Base-by-base conservation (phyloP, 495 filamentous ascomycete genomes). In the Talaromyces stipitatus region DNA sequence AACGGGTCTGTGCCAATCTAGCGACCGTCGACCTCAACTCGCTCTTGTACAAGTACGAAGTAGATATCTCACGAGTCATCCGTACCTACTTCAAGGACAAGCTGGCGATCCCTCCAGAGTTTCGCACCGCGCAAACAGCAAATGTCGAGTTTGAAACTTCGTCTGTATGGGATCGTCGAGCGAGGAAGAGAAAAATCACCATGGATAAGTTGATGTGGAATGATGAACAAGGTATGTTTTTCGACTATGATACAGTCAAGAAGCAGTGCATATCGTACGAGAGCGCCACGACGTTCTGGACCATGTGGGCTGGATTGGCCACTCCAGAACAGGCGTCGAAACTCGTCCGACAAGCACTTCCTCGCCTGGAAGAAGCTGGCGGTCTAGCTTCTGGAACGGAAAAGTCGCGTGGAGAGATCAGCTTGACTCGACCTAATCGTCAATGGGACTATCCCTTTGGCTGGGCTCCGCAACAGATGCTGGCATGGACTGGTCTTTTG, bases 391-490 rank as follows among this genome's bases (percentile, higher is more conserved):
- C 90, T 0, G 91, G 90, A 23, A 96, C 92, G 0, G 82, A 95
- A 68, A 78, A 88, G 66, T 92, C 88, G 24, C 87, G 94, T 26
- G 94, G 94, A 18, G 76, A 75, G 9, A 77, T 96, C 56, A 84
- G 85, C 12, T 64, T 96, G n/a, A 82, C 88, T 61, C 80, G 90
- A 11, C 94, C 94, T 2, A 96, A 95, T 62, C 82, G 91, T 30
- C 94, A 98, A 69, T 98, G 94, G 94, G 94, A 98, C 68, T 98
- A 91, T 67, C 94, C 94, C 1, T 96, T 91, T 66, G 94, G 94
- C 46, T 98, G 94, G 94, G 92, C 94, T 18, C 94, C 94, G 9
- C 94, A 98, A 78, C 94, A 98, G 75, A 97, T 98, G 74, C 83
- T 98, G 29, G 94, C 94, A 1, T 97, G 95, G 94, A 90, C 86